Evolutionary conservation across 306 rosid genomes (phyloP), one percentile per base, ranked within the genome.

Genomic region (Prunus davidiana): DNA sequence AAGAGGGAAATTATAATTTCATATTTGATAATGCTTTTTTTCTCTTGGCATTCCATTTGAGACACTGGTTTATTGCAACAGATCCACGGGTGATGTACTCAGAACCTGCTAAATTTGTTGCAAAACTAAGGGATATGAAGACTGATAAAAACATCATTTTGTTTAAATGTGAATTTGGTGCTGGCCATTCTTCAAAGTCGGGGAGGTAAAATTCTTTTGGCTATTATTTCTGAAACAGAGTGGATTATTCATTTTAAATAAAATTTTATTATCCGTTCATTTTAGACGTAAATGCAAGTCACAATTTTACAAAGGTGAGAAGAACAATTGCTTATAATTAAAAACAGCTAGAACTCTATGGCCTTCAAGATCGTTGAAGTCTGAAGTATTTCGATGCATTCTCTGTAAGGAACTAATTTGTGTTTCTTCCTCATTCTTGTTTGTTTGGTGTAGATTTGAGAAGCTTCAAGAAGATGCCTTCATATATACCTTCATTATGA

Each of bases 71-170:
- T 78, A 30, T 64, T 80, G 82, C 38, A 74, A 85, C 87, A 93
- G 98, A 93, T 87, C 96, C 98, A 13, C 90, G 98, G 43, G 97
- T 93, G 74, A 1, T 91, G 84, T 91, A 93, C 87, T 93, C 96
- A 52, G 98, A 94, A 85, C 91, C 97, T 76, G 91, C 97, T 7
- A 91, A 94, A 82, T 94, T 82, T 79, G 97, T 94, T 72, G 94
- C 98, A 24, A 94, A 94, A 88, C 76, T 94, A 77, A 90, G 98
- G 83, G 96, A 84, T 63, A 56, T 69, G 88, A 91, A 91, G 91
- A 94, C 96, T 2, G 96, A 89, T 82, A 82, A 85, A 38, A 94
- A 87, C 75, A 75, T 79, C 38, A 84, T 94, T 64, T 69, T 94
- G 71, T 94, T 94, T 73, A 94, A 94, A 89, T 94, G 98, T 71